Evolutionary conservation across 495 filamentous ascomycete species (phyloP).

Genomic region (Viridothelium virens): DNA sequence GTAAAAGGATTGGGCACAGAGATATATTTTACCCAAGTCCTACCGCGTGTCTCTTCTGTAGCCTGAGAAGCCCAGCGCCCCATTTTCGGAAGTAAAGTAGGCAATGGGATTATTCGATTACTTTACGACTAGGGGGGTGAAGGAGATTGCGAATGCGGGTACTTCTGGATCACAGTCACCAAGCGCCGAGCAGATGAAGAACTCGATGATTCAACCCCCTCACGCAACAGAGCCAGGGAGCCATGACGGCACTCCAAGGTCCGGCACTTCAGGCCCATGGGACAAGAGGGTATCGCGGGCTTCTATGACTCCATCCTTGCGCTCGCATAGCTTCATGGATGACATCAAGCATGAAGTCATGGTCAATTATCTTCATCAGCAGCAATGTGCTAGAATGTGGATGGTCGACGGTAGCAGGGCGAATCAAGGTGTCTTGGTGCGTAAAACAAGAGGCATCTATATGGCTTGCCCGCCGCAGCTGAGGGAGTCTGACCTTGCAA

Average conservation of each 20-base stretch:
- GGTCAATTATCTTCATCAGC: slow-evolving; percentile 74
- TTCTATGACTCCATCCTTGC: background rate
- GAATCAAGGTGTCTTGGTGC: slow-evolving; percentile 62
- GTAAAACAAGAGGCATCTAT: slow-evolving; percentile 58
- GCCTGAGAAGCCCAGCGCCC: background rate
- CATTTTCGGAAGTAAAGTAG: background rate
- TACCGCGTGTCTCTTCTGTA: too few species aligned
- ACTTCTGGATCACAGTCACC: background rate
- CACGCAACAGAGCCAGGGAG: background rate
- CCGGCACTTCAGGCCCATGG: background rate
- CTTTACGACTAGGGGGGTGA: background rate
- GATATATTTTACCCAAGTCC: too few species aligned
- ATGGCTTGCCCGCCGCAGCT: slow-evolving; percentile 60
- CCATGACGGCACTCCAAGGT: background rate
- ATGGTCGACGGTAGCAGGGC: slow-evolving; percentile 56
- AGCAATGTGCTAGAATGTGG: slow-evolving; percentile 65
- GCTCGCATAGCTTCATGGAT: slow-evolving; percentile 47
- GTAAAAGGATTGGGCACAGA: too few species aligned
- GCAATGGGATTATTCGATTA: background rate
- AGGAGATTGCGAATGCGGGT: background rate
- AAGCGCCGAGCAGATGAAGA: background rate
- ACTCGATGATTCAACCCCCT: background rate
- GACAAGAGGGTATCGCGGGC: background rate
- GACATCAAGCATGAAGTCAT: slow-evolving; percentile 79
- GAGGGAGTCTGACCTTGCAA: slow-evolving; percentile 48